Percentiles rank a stretch among this genome's conserved stretches.
Conservation (phyloP, 306 rosid species). For the Lagenaria siceraria region DNA sequence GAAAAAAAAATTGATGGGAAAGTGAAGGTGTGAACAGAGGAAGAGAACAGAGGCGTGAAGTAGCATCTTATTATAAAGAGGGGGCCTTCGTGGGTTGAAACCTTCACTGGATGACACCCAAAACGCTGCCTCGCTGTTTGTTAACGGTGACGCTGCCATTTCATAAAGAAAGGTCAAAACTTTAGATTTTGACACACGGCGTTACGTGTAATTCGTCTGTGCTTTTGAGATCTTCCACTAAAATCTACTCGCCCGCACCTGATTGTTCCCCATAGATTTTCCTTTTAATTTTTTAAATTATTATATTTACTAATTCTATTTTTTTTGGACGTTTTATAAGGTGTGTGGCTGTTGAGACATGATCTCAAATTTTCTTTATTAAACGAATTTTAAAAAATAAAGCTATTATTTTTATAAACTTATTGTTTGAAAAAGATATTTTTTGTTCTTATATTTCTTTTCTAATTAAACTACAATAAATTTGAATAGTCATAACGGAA, state of each 20-base stretch:
- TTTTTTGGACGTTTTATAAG: neutral
- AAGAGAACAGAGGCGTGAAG: conserved; percentile 1
- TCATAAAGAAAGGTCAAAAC: neutral
- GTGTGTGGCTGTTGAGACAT: neutral
- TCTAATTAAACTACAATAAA: too few species aligned
- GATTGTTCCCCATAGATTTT: neutral
- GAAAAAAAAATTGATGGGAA: neutral
- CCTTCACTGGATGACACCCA: conserved; percentile 12
- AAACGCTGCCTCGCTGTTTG: conserved; percentile 1
- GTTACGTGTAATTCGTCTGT: neutral
- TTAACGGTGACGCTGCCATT: conserved; percentile 6
- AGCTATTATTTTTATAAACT: neutral
- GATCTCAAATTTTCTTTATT: neutral
- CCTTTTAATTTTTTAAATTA: neutral
- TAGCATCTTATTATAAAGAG: neutral
- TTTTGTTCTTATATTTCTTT: neutral
- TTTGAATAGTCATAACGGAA: too few species aligned
- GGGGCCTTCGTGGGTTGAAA: neutral
- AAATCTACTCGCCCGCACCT: neutral
- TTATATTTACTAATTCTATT: neutral
- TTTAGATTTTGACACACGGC: neutral
- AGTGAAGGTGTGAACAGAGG: neutral
- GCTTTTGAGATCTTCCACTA: neutral
- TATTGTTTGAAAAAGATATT: neutral
- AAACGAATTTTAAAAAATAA: neutral